Conservation (phyloP, 2,329 filamentous ascomycete genomes). For the Lasiodiplodia citricola region DNA sequence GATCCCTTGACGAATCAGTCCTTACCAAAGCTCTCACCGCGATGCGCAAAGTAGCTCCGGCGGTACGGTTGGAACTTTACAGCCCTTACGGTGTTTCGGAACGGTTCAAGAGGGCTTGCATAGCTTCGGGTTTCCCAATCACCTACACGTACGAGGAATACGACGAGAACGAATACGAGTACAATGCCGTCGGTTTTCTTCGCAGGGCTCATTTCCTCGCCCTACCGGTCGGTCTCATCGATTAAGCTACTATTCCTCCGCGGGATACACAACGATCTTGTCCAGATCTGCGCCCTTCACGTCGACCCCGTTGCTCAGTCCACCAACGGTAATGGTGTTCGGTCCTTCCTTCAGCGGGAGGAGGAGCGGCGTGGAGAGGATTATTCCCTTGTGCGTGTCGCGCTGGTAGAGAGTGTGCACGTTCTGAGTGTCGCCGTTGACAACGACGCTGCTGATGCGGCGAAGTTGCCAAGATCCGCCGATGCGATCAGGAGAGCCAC, state of each 20-base stretch:
- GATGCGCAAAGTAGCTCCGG: background rate
- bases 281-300: constrained; percentile 65
- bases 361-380: constrained; percentile 62
- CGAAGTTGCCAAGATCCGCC: constrained; percentile 65
- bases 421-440: constrained; percentile 58
- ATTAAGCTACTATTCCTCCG: constrained; percentile 44
- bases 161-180: background rate
- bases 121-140: background rate
- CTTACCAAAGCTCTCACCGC: background rate
- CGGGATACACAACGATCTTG: constrained; percentile 64
- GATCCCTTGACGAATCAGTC: background rate
- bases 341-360: constrained; percentile 60
- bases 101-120: background rate
- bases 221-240: background rate
- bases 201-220: background rate
- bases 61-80: background rate
- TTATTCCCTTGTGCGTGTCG: constrained; percentile 65
- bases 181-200: background rate
- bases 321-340: constrained; percentile 65
- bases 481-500: constrained; percentile 64
- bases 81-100: background rate
- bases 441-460: constrained; percentile 64
- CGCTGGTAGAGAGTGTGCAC: constrained; percentile 59
- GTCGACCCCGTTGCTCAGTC: constrained; percentile 61
- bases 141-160: background rate